A percentile compares a stretch with the other conserved stretches of the same genome.
phyloP scores from a whole-genome alignment of 2,329 filamentous ascomycete genomes.

The Claviceps capensis region DNA sequence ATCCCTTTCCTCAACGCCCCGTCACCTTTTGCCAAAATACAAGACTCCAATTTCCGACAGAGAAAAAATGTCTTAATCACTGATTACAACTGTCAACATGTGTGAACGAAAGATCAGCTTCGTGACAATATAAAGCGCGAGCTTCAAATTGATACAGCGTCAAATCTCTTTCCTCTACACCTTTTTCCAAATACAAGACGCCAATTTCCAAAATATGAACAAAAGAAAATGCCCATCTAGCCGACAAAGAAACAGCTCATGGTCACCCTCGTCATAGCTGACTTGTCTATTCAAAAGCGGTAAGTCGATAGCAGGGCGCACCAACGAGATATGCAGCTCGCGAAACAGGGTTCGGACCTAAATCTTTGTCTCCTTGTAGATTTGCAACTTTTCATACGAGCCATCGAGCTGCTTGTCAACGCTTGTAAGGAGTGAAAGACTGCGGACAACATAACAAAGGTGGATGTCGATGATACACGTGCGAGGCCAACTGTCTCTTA shows the following conservation, averaged over 20 bases:
- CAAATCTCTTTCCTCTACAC: not conserved
- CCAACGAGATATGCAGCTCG: not conserved
- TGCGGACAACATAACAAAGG: no score
- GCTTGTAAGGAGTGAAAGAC: no score
- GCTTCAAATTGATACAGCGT: no score
- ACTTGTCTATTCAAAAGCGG: not conserved
- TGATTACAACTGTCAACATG: not conserved
- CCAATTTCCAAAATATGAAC: not conserved
- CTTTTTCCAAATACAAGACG: not conserved
- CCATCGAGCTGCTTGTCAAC: constrained; percentile 5
- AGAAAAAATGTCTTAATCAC: no score
- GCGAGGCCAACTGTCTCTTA: no score
- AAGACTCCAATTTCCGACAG: not conserved
- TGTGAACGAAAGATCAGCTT: not conserved
- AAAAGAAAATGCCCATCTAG: not conserved
- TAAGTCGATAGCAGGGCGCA: not conserved
- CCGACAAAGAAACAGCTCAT: not conserved
- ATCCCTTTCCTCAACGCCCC: not conserved
- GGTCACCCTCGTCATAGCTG: not conserved
- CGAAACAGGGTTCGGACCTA: not conserved
- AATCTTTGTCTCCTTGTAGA: not conserved
- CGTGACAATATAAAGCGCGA: no score
- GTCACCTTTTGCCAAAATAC: not conserved
- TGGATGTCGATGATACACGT: no score
- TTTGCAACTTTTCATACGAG: not conserved